Conservation (phyloP, 2,329 filamentous ascomycete genomes). For the Fusarium secorum region DNA sequence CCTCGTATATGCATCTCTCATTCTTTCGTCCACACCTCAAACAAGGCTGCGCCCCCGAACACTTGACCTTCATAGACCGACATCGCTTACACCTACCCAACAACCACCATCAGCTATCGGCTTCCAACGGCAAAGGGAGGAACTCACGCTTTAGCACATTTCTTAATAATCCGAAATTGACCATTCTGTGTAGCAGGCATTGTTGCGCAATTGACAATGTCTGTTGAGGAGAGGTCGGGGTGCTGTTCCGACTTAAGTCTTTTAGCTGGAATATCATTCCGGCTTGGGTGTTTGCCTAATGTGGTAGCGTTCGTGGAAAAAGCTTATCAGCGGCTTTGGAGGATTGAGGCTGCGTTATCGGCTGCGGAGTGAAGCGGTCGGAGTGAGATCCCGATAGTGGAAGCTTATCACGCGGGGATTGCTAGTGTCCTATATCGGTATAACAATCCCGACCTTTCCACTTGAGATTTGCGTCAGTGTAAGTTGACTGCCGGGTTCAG, state of each 20-base stretch:
- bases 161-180: constrained; percentile 33
- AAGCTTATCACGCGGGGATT: not conserved
- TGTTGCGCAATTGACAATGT: not conserved
- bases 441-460: constrained; percentile 7
- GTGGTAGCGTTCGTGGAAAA: not conserved
- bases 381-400: not conserved
- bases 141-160: constrained; percentile 38
- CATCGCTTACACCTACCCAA: constrained; percentile 39
- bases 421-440: constrained; percentile 8
- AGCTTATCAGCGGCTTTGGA: constrained; percentile 24
- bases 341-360: constrained; percentile 17
- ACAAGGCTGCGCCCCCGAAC: constrained; percentile 38
- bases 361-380: not conserved
- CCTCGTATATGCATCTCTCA: constrained; percentile 35
- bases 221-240: constrained; percentile 26
- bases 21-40: constrained; percentile 38
- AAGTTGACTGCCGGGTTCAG: not conserved
- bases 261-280: not conserved
- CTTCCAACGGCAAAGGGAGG: not conserved
- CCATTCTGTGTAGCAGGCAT: constrained; percentile 23
- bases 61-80: constrained; percentile 42
- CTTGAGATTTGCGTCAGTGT: not conserved
- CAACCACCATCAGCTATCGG: constrained; percentile 9
- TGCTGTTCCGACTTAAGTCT: constrained; percentile 34
- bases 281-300: constrained; percentile 11